These are phyloP conservation scores for Vigna reflexopilosa DNA, from an alignment of 306 rosid genomes.

Conservation along the genomic window DNA sequence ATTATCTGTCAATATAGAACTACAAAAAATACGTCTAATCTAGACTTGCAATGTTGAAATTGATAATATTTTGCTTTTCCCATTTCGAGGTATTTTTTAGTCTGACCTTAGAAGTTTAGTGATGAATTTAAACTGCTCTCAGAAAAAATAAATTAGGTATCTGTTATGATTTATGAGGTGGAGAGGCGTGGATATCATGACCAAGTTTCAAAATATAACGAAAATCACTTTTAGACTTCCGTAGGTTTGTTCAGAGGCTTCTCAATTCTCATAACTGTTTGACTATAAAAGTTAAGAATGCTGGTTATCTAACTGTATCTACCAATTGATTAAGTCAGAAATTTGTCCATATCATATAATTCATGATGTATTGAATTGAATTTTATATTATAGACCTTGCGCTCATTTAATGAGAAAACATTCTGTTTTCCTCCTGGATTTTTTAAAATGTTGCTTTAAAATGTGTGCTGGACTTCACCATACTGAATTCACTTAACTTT, in stretches of 20 bases:
- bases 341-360: background rate
- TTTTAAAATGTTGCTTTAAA: constrained; percentile 23
- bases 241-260: constrained; percentile 18
- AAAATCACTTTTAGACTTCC: constrained; percentile 1
- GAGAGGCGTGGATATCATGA: constrained; percentile 5
- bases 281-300: constrained; percentile 1
- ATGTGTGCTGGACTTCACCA: constrained; percentile 21
- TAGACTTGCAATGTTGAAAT: background rate
- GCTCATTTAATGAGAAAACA: background rate
- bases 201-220: background rate
- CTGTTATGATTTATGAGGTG: constrained; percentile 22
- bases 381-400: constrained; percentile 4
- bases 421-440: constrained; percentile 2
- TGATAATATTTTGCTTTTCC: constrained; percentile 11
- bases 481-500: constrained; percentile 1
- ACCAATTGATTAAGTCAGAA: background rate
- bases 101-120: background rate
- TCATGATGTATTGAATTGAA: constrained; percentile 2
- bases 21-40: background rate
- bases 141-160: background rate
- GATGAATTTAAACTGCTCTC: background rate
- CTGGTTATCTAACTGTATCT: background rate
- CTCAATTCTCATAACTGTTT: constrained; percentile 23
- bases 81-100: background rate
- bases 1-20: background rate